Percentiles rank a stretch among this genome's conserved stretches.
These are phyloP conservation scores for Xanthoconium stramineum DNA, from an alignment of 768 basidiomycete genomes.

Conservation along the genomic window DNA sequence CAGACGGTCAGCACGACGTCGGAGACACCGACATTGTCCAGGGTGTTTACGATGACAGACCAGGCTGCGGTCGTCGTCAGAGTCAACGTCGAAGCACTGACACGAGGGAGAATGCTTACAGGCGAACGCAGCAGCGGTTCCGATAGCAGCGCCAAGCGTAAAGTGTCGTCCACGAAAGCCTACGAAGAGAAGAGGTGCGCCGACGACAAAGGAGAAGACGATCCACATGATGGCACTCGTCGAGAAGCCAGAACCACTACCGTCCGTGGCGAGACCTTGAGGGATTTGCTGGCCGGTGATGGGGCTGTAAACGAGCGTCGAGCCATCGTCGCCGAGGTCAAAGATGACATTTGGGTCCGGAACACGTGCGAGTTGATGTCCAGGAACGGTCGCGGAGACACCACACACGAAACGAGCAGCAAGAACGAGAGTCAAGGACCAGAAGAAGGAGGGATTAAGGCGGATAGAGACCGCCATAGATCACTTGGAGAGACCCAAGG, in stretches of 20 bases:
- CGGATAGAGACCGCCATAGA: slow-evolving; percentile 28
- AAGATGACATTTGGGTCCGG: slow-evolving; percentile 32
- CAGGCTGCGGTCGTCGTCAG: slow-evolving; percentile 38
- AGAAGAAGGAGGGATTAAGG: slow-evolving; percentile 14
- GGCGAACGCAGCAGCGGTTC: slow-evolving; percentile 46
- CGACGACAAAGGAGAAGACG: slow-evolving; percentile 47
- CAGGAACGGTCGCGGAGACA: slow-evolving; percentile 8
- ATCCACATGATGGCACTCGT: slow-evolving; percentile 58
- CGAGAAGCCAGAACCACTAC: slow-evolving; percentile 49
- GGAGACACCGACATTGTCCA: slow-evolving; percentile 44
- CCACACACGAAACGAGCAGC: slow-evolving; percentile 3
- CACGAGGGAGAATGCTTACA: slow-evolving; percentile 31
- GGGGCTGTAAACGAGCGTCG: slow-evolving; percentile 43
- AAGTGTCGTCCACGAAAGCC: slow-evolving; percentile 58
- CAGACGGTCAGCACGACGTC: slow-evolving; percentile 52
- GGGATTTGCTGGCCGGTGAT: slow-evolving; percentile 40
- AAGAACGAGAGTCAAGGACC: slow-evolving; percentile 15
- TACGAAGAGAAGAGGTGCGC: slow-evolving; percentile 50
- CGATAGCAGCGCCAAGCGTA: slow-evolving; percentile 53
- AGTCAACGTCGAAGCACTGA: neutral
- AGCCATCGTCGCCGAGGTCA: slow-evolving; percentile 29
- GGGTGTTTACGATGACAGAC: slow-evolving; percentile 59
- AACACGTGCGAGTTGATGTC: slow-evolving; percentile 21
- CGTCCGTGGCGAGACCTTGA: slow-evolving; percentile 59
- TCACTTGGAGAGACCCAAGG: slow-evolving; percentile 13